Evolutionary conservation across 345 rosid species (phyloP), one percentile per base, ranked within the genome.

Genomic region (Streptanthus diversifolius): DNA sequence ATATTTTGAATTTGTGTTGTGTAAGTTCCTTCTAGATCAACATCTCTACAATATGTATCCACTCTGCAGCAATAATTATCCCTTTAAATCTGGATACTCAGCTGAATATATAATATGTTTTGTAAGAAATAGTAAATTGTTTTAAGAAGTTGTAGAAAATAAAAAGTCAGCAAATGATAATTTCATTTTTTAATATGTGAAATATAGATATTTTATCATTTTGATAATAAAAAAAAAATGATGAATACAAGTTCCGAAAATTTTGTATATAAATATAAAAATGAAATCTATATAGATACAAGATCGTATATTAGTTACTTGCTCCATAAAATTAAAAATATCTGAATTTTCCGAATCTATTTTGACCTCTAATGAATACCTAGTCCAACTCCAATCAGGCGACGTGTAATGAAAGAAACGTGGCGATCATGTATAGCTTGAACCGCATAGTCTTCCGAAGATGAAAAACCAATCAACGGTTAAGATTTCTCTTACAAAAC

Each of bases 401-500:
- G 54, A 48, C 53, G 57, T 40, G 56, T 41, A 49, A 68, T 7
- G 19, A 39, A 39, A 19, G 56, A 44, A 53, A 55, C 71, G 80
- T 76, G 80, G 54, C 60, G 0, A 45, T 1, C 67, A 56, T 63
- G 15, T 33, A 69, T 39, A 63, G 44, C 75, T 70, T n/a, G 14
- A 70, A 56, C 39, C 68, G 72, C 61, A 48, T 5, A 56, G 25
- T 39, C 14, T 36, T 37, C 2, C 5, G 70, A 36, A 48, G 45
- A 27, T n/a, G 12, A 8, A 25, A 29, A 40, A 29, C 67, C 52
- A 77, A 71, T 77, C 72, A 71, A 77, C 76, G 80, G 80, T 63
- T 49, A 65, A 15, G 80, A 71, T 77, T 62, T 66, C 35, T 43
- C 57, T 33, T 41, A 37, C 10, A 27, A 3, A 45, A 10, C 4